Evolutionary conservation across 371 early-diverging fungal genomes (phyloP), one percentile per base, ranked within the genome.

Genomic region (Funneliformis caledonium): DNA sequence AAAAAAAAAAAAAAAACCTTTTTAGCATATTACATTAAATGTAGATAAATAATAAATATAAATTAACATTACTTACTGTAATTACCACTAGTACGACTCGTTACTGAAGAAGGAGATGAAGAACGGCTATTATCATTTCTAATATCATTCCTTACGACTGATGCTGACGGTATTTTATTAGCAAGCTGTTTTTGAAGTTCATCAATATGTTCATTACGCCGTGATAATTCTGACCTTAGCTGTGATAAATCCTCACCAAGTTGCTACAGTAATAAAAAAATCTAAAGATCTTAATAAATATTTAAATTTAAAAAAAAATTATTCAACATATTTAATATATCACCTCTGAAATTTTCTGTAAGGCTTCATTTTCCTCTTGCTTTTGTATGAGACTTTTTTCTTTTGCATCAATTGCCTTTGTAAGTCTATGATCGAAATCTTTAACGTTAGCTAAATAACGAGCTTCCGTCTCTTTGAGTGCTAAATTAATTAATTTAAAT

Each of bases 301-400:
- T 9, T 31, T 61, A 16, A 11, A 43, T 6, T 47, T n/a, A 14
- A 37, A 59, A 16, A 64, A 12, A 43, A 45, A 47, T 64, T n/a
- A 12, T 62, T 26, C 43, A 64, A 48, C 8, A 43, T 52, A 22
- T 62, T 12, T 64, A 75, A 75, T 60, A 7, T 37, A 43, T 1
- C 10, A 77, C 77, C 73, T 86, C 86, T 74, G 83, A 33, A 48
- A 86, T 86, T 70, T 77, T 75, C 42, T 84, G 86, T 37, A 86
- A 82, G 31, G 85, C 83, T 26, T 84, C 83, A 69, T 83, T 84
- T 62, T 86, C 86, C 69, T 86, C 86, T 65, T 86, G 86, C 60
- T 86, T 85, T 81, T 86, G 83, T 14, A 81, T 81, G 12, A 86
- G 82, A n/a, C 78, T 79, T 22, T 86, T 84, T 33, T 85, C 83